Evolutionary conservation across 257 asterid species (phyloP).

Genomic region (Fraxinus pennsylvanica): DNA sequence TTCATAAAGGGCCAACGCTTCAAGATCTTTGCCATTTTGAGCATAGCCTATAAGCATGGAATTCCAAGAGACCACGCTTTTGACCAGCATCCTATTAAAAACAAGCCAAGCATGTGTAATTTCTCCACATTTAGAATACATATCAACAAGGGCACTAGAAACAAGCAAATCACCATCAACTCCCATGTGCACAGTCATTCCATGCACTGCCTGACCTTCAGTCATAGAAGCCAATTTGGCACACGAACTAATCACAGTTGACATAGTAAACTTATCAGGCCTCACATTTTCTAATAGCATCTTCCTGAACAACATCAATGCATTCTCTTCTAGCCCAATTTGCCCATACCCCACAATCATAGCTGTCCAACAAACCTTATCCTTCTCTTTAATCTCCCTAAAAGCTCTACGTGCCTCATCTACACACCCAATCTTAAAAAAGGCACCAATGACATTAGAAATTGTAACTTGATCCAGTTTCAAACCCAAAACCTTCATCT

Average conservation of each 20-base stretch:
- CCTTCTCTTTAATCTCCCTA: background rate
- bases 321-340: slow-evolving; percentile 4
- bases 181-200: background rate
- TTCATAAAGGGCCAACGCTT: background rate
- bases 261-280: background rate
- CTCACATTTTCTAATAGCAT: background rate
- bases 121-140: slow-evolving; percentile 18
- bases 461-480: background rate
- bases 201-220: background rate
- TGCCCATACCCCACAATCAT: background rate
- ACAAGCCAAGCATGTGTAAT: background rate
- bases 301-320: background rate
- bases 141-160: slow-evolving; percentile 15
- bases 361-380: slow-evolving; percentile 4
- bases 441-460: background rate
- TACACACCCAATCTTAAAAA: slow-evolving; percentile 5
- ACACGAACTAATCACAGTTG: slow-evolving; percentile 1
- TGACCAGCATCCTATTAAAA: background rate
- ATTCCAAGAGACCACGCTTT: slow-evolving; percentile 15
- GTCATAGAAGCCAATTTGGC: background rate
- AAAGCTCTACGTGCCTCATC: background rate
- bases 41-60: slow-evolving; percentile 6
- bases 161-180: slow-evolving; percentile 1
- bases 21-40: background rate
- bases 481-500: background rate